phyloP scores from a whole-genome alignment of 2,329 filamentous ascomycete genomes.

The Ceratocystis destructans region DNA sequence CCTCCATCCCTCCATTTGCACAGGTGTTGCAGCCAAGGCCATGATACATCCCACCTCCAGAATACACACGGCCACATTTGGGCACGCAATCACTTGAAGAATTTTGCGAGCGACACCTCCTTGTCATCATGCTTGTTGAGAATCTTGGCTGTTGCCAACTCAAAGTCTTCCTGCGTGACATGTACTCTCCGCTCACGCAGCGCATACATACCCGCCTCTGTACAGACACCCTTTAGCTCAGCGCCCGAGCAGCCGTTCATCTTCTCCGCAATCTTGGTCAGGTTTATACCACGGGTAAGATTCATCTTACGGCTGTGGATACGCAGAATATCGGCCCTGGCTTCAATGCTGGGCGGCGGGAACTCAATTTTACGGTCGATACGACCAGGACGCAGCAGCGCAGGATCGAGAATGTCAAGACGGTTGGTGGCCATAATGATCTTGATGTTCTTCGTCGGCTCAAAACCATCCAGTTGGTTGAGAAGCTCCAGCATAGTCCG shows the following conservation, averaged over 20 bases:
- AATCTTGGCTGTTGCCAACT: slow-evolving; percentile 95
- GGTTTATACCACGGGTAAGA: slow-evolving; percentile 88
- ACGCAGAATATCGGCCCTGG: slow-evolving; percentile 89
- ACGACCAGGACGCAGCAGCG: slow-evolving; percentile 83
- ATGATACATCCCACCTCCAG: not conserved
- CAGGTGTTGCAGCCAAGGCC: not conserved
- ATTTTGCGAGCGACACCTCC: slow-evolving; percentile 77
- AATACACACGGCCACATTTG: not conserved
- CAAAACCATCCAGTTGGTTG: slow-evolving; percentile 96
- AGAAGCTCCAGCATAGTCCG: slow-evolving; percentile 96
- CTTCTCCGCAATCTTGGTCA: slow-evolving; percentile 98
- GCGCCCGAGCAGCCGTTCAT: slow-evolving; percentile 99
- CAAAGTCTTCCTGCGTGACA: slow-evolving; percentile 98
- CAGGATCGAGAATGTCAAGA: slow-evolving; percentile 91
- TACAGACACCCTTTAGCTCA: slow-evolving; percentile 97
- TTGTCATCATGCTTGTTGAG: slow-evolving; percentile 99
- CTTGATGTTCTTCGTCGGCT: slow-evolving; percentile 99
- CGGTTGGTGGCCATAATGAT: slow-evolving; percentile 99
- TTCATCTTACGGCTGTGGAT: slow-evolving; percentile 99
- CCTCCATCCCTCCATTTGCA: not conserved
- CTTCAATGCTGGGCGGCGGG: slow-evolving; percentile 89
- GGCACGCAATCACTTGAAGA: slow-evolving; percentile 39
- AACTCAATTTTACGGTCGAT: slow-evolving; percentile 99
- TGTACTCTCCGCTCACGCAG: slow-evolving; percentile 90
- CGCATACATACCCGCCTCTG: slow-evolving; percentile 96